Conservation (phyloP, 495 filamentous ascomycete species). For the Podospora pseudocomata region DNA sequence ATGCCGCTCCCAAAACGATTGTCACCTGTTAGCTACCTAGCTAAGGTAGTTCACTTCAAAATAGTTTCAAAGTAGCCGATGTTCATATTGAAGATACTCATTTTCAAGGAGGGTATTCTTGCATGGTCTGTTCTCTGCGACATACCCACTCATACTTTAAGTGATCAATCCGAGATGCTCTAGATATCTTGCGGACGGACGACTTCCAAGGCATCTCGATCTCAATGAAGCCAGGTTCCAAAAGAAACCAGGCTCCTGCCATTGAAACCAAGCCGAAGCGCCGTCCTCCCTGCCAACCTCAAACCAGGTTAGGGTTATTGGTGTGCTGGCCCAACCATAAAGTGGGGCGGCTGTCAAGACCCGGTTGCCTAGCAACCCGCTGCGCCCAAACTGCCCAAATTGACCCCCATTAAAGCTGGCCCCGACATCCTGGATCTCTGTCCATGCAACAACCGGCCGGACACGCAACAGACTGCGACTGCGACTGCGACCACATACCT, state of each 20-base stretch:
- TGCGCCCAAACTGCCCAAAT: not conserved
- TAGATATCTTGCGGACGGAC: too few species aligned
- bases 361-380: not conserved
- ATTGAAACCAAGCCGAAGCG: not conserved
- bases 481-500: not conserved
- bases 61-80: too few species aligned
- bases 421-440: not conserved
- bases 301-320: not conserved
- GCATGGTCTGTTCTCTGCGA: too few species aligned
- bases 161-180: too few species aligned
- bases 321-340: not conserved
- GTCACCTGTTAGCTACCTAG: not conserved
- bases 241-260: not conserved
- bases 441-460: not conserved
- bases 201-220: not conserved
- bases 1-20: not conserved
- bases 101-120: too few species aligned
- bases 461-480: slow-evolving; percentile 4
- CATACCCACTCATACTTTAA: too few species aligned
- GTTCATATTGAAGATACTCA: not conserved
- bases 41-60: too few species aligned
- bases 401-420: not conserved
- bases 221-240: not conserved
- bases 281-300: not conserved
- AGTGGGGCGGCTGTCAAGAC: not conserved